Percentiles rank a stretch among this genome's conserved stretches.
These are phyloP conservation scores for Russula olivacea DNA, from an alignment of 768 basidiomycete species.

Conservation along the genomic window DNA sequence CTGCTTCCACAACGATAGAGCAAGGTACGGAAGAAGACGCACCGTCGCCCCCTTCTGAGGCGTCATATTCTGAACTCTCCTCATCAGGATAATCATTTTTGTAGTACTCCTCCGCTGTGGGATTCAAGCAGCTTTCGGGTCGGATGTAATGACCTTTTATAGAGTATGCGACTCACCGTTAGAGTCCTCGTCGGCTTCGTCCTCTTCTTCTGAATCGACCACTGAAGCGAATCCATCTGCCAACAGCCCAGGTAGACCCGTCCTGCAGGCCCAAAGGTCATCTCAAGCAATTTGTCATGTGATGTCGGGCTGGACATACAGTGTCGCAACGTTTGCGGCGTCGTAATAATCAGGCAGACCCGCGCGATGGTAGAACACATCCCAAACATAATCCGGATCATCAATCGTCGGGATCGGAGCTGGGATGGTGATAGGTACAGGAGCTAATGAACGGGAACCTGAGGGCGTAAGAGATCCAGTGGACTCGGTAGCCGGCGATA, in stretches of 20 bases:
- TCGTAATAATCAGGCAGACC: slow-evolving; percentile 56
- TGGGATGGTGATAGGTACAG: slow-evolving; percentile 8
- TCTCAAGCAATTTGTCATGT: background rate
- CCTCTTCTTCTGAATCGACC: slow-evolving; percentile 55
- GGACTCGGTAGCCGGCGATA: slow-evolving; percentile 9
- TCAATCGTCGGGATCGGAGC: slow-evolving; percentile 6
- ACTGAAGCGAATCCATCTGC: slow-evolving; percentile 42
- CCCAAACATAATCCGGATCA: slow-evolving; percentile 73
- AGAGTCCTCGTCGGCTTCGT: slow-evolving; percentile 79
- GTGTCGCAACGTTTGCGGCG: slow-evolving; percentile 51
- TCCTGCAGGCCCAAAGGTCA: slow-evolving; percentile 35
- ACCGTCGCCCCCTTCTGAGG: slow-evolving; percentile 28
- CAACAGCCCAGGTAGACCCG: slow-evolving; percentile 55
- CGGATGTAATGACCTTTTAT: background rate
- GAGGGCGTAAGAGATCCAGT: slow-evolving; percentile 15
- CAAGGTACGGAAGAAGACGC: background rate
- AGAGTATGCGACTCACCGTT: slow-evolving; percentile 47
- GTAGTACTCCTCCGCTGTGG: slow-evolving; percentile 72
- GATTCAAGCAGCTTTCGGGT: background rate
- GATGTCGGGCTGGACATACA: slow-evolving; percentile 41
- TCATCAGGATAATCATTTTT: slow-evolving; percentile 83
- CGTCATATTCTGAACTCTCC: slow-evolving; percentile 35
- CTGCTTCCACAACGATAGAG: background rate
- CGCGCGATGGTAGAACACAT: slow-evolving; percentile 73
- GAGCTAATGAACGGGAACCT: slow-evolving; percentile 6